phyloP scores from a whole-genome alignment of 495 filamentous ascomycete genomes.

The Penicillium samsonianum region DNA sequence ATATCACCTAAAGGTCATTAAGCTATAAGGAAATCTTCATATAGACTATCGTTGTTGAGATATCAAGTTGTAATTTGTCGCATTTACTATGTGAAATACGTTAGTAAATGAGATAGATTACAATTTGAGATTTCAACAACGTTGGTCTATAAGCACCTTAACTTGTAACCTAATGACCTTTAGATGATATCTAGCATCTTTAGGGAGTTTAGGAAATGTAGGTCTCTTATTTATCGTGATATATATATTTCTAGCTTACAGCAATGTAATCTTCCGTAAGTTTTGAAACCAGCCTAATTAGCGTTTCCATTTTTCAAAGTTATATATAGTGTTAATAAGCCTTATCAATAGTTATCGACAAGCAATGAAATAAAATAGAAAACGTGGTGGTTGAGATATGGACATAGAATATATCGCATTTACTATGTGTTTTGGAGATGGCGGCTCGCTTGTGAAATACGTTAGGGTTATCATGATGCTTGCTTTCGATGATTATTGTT shows the following conservation, averaged over 20 bases:
- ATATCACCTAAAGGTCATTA: too few species aligned
- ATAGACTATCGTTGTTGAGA: too few species aligned
- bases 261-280: too few species aligned
- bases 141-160: background rate
- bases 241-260: background rate
- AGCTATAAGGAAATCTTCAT: too few species aligned
- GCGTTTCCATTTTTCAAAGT: background rate
- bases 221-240: background rate
- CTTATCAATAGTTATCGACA: background rate
- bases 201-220: background rate
- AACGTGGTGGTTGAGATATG: background rate
- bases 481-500: too few species aligned
- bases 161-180: background rate
- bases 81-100: too few species aligned
- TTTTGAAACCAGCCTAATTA: background rate
- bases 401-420: background rate
- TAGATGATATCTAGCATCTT: background rate
- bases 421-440: background rate
- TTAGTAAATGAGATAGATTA: slow-evolving; percentile 2
- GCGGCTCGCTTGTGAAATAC: background rate
- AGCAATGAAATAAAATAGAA: background rate
- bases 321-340: background rate
- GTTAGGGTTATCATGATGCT: too few species aligned
- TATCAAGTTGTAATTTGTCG: too few species aligned
- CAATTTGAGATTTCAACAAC: slow-evolving; percentile 1